phyloP scores from a whole-genome alignment of 371 early-diverging fungal species.

The Mortierella sp. region DNA sequence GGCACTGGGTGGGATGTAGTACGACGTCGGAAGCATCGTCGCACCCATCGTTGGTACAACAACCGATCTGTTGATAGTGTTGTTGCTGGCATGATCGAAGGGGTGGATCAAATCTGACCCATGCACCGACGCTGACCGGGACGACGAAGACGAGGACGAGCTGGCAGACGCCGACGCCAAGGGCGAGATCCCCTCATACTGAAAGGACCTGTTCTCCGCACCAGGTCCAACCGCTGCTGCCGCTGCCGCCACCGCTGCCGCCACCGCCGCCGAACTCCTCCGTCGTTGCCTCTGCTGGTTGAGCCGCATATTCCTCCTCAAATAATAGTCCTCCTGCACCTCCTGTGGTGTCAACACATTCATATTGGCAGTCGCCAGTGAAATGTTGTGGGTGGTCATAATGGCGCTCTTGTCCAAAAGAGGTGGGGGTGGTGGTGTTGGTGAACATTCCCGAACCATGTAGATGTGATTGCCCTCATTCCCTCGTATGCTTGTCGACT shows the following conservation, averaged over 20 bases:
- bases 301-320: slow-evolving; percentile 25
- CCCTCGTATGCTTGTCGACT: not conserved
- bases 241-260: not conserved
- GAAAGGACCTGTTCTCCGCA: not conserved
- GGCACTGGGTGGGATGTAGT: slow-evolving; percentile 47
- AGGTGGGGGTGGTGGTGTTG: slow-evolving; percentile 8
- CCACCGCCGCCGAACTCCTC: slow-evolving; percentile 4
- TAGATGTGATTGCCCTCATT: slow-evolving; percentile 25
- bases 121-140: slow-evolving; percentile 1
- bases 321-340: slow-evolving; percentile 44
- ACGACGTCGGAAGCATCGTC: slow-evolving; percentile 32
- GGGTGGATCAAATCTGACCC: not conserved
- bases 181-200: not conserved
- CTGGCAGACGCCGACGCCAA: not conserved
- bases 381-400: slow-evolving; percentile 45
- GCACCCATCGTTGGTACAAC: slow-evolving; percentile 7
- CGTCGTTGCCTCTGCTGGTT: slow-evolving; percentile 21
- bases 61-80: not conserved
- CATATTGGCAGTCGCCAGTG: slow-evolving; percentile 41
- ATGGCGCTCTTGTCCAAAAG: slow-evolving; percentile 17
- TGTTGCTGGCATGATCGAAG: not conserved
- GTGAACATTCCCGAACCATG: slow-evolving; percentile 8
- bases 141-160: not conserved
- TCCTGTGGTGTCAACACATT: slow-evolving; percentile 39
- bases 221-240: not conserved